Conservation (phyloP, 371 early-diverging fungal genomes). For the Mucor lusitanicus region DNA sequence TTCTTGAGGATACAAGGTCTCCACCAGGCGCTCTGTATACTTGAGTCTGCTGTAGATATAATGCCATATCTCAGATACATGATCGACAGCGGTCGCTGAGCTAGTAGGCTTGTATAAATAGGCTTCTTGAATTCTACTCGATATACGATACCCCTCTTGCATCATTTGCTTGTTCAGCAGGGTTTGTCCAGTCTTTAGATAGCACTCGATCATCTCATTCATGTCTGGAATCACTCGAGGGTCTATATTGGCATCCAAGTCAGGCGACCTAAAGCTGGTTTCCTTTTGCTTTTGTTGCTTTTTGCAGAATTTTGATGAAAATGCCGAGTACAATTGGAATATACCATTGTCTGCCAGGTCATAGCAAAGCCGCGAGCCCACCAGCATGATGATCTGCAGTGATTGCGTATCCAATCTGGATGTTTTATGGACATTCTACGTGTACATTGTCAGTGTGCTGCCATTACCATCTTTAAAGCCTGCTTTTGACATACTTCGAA, state of each 20-base stretch:
- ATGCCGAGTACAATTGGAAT: slow-evolving; percentile 38
- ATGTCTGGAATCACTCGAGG: slow-evolving; percentile 25
- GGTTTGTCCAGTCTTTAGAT: slow-evolving; percentile 30
- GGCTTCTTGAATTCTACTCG: slow-evolving; percentile 22
- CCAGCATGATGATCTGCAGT: slow-evolving; percentile 19
- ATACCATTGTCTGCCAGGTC: slow-evolving; percentile 47
- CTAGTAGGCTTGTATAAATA: slow-evolving; percentile 15
- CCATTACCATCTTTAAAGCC: too few species aligned
- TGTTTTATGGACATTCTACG: slow-evolving; percentile 5
- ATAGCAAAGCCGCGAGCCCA: slow-evolving; percentile 54
- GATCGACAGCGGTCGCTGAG: background rate
- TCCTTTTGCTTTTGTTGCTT: background rate
- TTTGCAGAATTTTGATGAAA: slow-evolving; percentile 37
- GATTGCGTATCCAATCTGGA: slow-evolving; percentile 3
- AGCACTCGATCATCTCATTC: slow-evolving; percentile 31
- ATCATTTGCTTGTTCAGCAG: slow-evolving; percentile 38
- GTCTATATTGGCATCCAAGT: slow-evolving; percentile 11
- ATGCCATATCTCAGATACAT: slow-evolving; percentile 34
- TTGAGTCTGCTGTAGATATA: slow-evolving; percentile 15
- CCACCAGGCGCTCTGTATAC: slow-evolving; percentile 28
- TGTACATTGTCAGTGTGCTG: background rate
- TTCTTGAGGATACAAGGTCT: slow-evolving; percentile 25
- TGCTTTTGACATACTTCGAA: slow-evolving; percentile 33
- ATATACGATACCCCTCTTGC: slow-evolving; percentile 33
- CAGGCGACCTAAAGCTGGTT: background rate